phyloP scores from a whole-genome alignment of 139 green algal species.

The Desmodesmus armatus region DNA sequence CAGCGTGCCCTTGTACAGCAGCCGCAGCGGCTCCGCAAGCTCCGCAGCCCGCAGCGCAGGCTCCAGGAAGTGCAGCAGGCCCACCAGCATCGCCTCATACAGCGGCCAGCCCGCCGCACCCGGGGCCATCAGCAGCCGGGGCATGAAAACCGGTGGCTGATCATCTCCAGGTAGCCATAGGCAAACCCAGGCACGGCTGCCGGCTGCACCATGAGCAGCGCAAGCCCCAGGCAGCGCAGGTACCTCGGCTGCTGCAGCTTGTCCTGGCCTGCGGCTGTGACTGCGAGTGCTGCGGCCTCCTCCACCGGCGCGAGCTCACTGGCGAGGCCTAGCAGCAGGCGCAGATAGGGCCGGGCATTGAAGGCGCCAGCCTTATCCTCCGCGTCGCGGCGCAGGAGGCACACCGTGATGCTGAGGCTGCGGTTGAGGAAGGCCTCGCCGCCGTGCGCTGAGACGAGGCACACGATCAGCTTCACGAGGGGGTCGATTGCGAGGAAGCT shows the following conservation, averaged over 20 bases:
- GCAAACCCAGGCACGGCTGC: constrained; percentile 93
- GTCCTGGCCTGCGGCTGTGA: not conserved
- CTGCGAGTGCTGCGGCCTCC: constrained; percentile 30
- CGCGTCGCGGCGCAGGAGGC: constrained; percentile 78
- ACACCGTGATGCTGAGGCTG: constrained; percentile 80
- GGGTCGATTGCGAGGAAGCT: constrained; percentile 78
- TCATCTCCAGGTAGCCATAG: constrained; percentile 96
- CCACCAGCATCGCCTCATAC: constrained; percentile 68
- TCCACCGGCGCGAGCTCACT: constrained; percentile 74
- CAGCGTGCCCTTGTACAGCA: constrained; percentile 97
- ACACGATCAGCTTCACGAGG: constrained; percentile 71
- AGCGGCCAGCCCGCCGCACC: constrained; percentile 78
- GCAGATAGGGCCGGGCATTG: constrained; percentile 95
- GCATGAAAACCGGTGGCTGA: constrained; percentile 95
- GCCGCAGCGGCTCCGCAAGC: constrained; percentile 81
- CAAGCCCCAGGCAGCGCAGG: constrained; percentile 48
- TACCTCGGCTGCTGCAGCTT: not conserved
- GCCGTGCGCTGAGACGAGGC: constrained; percentile 61
- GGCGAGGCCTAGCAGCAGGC: constrained; percentile 89
- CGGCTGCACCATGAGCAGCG: constrained; percentile 84
- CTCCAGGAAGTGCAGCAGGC: constrained; percentile 96
- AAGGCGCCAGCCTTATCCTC: constrained; percentile 82
- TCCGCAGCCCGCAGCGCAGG: constrained; percentile 93
- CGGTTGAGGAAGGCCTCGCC: constrained; percentile 75
- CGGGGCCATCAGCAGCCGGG: constrained; percentile 80